Evolutionary conservation across 2,329 filamentous ascomycete genomes (phyloP).

Genomic region (Talaromyces islandicus): DNA sequence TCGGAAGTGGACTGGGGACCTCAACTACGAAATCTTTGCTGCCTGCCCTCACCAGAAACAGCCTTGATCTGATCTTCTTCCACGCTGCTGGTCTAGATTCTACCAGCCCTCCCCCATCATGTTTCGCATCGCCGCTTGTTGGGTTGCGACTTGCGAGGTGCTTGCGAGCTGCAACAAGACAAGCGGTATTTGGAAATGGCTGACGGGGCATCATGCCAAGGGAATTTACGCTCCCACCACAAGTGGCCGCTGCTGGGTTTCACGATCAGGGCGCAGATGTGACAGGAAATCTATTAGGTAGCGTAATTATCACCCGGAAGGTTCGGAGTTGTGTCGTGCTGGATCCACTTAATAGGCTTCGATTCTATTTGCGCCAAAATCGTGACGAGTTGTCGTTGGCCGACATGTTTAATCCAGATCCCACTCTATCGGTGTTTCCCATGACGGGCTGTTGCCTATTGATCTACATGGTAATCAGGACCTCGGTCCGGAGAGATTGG

Average conservation of each 20-base stretch:
- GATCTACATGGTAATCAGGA: neutral
- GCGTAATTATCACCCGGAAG: neutral
- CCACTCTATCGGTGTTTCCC: neutral
- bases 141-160: too few relatives aligned
- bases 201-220: too few relatives aligned
- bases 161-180: too few relatives aligned
- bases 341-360: neutral
- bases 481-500: neutral
- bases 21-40: neutral
- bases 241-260: too few relatives aligned
- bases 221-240: too few relatives aligned
- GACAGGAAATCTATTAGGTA: too few relatives aligned
- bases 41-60: neutral
- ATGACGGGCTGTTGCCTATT: neutral
- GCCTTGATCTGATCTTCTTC: neutral
- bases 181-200: too few relatives aligned
- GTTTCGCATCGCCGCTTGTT: neutral
- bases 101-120: neutral
- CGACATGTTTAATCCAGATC: neutral
- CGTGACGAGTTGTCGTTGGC: neutral
- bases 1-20: neutral
- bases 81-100: neutral
- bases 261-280: too few relatives aligned
- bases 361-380: neutral
- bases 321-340: neutral